A percentile compares a stretch with the other conserved stretches of the same genome.
Conservation (phyloP, 352 stramenopile species). For the Globisporangium alternatum region DNA sequence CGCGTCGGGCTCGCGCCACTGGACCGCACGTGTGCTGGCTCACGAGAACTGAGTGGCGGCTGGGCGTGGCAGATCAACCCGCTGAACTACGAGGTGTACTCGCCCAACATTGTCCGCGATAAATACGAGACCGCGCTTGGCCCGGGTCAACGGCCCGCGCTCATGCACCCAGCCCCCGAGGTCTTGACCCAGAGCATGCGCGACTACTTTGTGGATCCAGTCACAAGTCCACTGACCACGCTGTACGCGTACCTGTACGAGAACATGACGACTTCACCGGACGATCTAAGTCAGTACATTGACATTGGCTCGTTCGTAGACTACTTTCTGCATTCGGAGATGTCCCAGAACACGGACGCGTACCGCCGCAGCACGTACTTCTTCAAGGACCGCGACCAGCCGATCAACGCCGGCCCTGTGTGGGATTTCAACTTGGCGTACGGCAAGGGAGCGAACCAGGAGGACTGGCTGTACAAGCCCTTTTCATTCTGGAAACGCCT, state of each 20-base stretch:
- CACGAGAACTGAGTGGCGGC: background rate
- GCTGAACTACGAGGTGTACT: background rate
- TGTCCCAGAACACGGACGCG: slow-evolving; percentile 1
- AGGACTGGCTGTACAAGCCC: background rate
- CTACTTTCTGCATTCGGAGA: background rate
- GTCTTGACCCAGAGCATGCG: background rate
- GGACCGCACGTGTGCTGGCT: background rate
- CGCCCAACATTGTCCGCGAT: background rate
- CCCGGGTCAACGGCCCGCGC: background rate
- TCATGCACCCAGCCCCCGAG: background rate
- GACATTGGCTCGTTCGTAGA: slow-evolving; percentile 1
- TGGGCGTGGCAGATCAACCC: slow-evolving; percentile 2
- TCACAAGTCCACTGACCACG: background rate
- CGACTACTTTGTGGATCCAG: background rate
- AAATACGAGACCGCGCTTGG: background rate
- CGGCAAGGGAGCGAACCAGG: background rate
- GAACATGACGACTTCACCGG: background rate
- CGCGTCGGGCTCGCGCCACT: background rate
- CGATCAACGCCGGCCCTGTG: background rate
- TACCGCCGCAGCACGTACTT: background rate
- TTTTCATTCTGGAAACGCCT: background rate
- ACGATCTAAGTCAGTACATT: background rate
- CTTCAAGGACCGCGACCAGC: background rate
- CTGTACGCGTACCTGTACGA: background rate
- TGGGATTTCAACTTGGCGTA: slow-evolving; percentile 1